Percentiles rank a stretch among this genome's conserved stretches.
phyloP scores from a whole-genome alignment of 179 eudicot genomes.

The Silene coronaria region DNA sequence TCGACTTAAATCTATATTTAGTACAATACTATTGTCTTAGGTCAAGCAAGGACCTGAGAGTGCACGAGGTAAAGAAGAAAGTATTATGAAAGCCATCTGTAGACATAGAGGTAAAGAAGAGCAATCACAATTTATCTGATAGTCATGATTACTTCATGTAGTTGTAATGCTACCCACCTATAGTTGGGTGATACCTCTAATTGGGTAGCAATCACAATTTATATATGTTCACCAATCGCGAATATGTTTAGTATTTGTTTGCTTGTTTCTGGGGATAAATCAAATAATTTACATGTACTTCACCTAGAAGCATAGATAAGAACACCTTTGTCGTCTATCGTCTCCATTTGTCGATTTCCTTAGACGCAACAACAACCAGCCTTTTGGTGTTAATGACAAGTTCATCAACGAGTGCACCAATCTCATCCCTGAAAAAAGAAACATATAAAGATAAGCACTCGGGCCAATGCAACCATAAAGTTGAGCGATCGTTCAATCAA shows the following conservation, averaged over 20 bases:
- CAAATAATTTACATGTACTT: conserved; percentile 17
- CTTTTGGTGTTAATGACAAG: conserved; percentile 55
- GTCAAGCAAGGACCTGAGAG: not conserved
- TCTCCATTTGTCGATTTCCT: conserved; percentile 70
- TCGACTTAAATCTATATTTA: not conserved
- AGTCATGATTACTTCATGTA: no score
- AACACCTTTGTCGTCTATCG: conserved; percentile 21
- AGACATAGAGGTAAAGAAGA: not conserved
- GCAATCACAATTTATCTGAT: no score
- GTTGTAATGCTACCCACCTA: no score
- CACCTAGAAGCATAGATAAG: conserved; percentile 3
- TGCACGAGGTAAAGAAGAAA: not conserved
- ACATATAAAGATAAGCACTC: conserved; percentile 7
- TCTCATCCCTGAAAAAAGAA: conserved; percentile 54
- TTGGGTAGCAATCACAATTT: no score
- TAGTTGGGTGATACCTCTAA: no score
- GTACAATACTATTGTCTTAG: not conserved
- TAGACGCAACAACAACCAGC: conserved; percentile 54
- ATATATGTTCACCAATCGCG: conserved; percentile 6
- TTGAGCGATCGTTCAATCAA: not conserved
- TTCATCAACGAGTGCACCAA: conserved; percentile 53
- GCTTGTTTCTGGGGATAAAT: not conserved
- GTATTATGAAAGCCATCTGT: not conserved
- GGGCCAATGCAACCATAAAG: conserved; percentile 1
- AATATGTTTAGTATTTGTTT: conserved; percentile 1